These are phyloP conservation scores for Talaromyces sp. DNA, from an alignment of 2,329 filamentous ascomycete genomes.

Conservation along the genomic window DNA sequence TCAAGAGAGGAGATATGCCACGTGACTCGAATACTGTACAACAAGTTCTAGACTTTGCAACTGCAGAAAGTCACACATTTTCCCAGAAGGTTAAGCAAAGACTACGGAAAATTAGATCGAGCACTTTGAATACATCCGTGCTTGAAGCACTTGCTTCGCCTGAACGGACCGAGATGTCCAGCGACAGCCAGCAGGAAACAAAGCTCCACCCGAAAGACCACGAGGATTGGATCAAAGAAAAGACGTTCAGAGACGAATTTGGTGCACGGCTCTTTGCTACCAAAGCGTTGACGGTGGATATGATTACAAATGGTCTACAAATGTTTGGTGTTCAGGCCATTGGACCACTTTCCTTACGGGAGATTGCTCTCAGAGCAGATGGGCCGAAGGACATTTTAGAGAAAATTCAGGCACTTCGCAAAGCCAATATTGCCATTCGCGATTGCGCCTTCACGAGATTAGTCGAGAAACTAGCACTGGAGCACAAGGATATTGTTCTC, in stretches of 20 bases:
- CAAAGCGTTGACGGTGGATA: constrained; percentile 65
- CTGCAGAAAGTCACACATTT: constrained; percentile 25
- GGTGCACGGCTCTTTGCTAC: constrained; percentile 79
- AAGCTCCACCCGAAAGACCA: not conserved
- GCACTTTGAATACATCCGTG: not conserved
- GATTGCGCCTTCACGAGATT: constrained; percentile 61
- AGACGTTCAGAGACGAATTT: constrained; percentile 60
- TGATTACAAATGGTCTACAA: constrained; percentile 63
- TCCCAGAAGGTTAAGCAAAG: constrained; percentile 15
- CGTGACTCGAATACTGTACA: constrained; percentile 32
- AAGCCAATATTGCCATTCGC: constrained; percentile 58
- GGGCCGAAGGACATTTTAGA: constrained; percentile 52
- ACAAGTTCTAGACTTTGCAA: constrained; percentile 37
- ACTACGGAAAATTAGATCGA: constrained; percentile 6
- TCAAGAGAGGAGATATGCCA: constrained; percentile 41
- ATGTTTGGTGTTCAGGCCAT: constrained; percentile 67
- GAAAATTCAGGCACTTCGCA: constrained; percentile 57
- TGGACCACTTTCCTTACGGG: constrained; percentile 70
- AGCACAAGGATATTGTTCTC: constrained; percentile 51
- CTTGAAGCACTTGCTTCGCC: not conserved
- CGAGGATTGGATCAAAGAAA: constrained; percentile 26
- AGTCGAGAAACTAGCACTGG: constrained; percentile 58
- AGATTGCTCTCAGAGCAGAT: constrained; percentile 64
- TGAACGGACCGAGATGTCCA: not conserved
- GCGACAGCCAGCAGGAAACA: not conserved